phyloP scores from a whole-genome alignment of 2,329 filamentous ascomycete species.

The Dothideomycetes sp. region DNA sequence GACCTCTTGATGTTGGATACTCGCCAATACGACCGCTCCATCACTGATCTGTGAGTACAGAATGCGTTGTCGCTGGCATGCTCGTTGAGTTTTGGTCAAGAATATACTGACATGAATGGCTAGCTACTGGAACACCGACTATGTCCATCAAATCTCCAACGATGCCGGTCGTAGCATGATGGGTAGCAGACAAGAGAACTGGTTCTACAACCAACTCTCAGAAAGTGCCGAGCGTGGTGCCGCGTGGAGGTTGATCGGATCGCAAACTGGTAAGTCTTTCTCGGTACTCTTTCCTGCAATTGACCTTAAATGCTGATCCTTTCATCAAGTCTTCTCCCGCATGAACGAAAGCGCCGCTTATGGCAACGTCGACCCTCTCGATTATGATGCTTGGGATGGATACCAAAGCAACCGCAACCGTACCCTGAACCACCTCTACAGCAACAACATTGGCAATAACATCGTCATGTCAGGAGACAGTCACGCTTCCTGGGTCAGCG shows the following conservation, averaged over 20 bases:
- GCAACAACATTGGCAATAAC: constrained; percentile 62
- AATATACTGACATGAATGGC: constrained; percentile 17
- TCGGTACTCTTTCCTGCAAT: too few relatives aligned
- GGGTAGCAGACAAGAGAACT: constrained; percentile 63
- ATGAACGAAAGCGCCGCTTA: constrained; percentile 41
- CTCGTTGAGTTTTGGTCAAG: too few relatives aligned
- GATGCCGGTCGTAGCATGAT: constrained; percentile 61
- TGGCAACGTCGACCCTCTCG: constrained; percentile 35
- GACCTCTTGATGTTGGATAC: constrained; percentile 63
- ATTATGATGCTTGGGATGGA: constrained; percentile 56
- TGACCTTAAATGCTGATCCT: too few relatives aligned
- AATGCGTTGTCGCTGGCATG: too few relatives aligned
- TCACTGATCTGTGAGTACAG: constrained; percentile 51
- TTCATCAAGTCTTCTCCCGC: constrained; percentile 55
- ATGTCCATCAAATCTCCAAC: constrained; percentile 53
- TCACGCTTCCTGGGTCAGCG: constrained; percentile 51
- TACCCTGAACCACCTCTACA: constrained; percentile 56
- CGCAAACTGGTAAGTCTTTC: constrained; percentile 50
- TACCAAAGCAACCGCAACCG: constrained; percentile 64
- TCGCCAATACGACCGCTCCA: constrained; percentile 57
- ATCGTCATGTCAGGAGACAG: constrained; percentile 64
- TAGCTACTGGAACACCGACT: constrained; percentile 51
- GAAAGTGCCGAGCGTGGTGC: constrained; percentile 51
- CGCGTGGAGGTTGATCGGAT: constrained; percentile 62
- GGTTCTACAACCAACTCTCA: constrained; percentile 51